Base-by-base conservation (phyloP, 2,329 filamentous ascomycete species). In the Amylocarpus encephaloides region DNA sequence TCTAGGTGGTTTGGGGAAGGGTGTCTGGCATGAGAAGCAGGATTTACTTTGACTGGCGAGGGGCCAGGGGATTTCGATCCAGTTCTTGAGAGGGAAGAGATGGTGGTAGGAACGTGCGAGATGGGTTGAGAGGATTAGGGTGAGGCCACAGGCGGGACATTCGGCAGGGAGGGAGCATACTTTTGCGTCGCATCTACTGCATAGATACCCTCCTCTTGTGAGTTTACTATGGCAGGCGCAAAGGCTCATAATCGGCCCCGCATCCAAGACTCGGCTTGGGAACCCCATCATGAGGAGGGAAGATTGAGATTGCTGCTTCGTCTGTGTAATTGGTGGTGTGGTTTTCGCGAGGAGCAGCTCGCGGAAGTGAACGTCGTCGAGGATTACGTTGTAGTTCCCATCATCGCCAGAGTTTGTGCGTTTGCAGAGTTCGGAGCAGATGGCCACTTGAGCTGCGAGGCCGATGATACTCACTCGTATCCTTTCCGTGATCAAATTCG, bases 231-330 rank as follows among this genome's bases (percentile, higher is more conserved):
- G 92, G 65, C 93, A 98, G 5, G 91, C 90, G 67, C 93, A 98
- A 54, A 93, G 81, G 52, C 85, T 90, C 47, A 78, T 72, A 5
- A 83, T 78, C 42, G 76, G 73, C 19, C 74, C 74, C 1, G 82
- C 76, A 47, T 88, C 87, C 5, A 93, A 80, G 2, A 86, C 86
- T 34, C 91, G 80, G 5, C 88, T 94, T 0, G 93, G 93, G 64
- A 98, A 98, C 4, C 93, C 93, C 92, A 98, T 98, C 87, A 95
- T 94, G 22, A 98, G 79, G 36, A 98, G 73, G 48, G 79, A 82
- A 1, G 80, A 76, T 7, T 75, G 75, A 53, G 73, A 76, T 61
- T 79, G 75, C 56, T 79, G 77, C 36, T 71, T 69, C 2, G 83
- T 80, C 48, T 87, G 81, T 11, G 90, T 88, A 15, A 90, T 85